Percentiles rank a stretch among this genome's conserved stretches.
Evolutionary conservation across 768 basidiomycete species (phyloP).

Genomic region (Termitomyces sp.): DNA sequence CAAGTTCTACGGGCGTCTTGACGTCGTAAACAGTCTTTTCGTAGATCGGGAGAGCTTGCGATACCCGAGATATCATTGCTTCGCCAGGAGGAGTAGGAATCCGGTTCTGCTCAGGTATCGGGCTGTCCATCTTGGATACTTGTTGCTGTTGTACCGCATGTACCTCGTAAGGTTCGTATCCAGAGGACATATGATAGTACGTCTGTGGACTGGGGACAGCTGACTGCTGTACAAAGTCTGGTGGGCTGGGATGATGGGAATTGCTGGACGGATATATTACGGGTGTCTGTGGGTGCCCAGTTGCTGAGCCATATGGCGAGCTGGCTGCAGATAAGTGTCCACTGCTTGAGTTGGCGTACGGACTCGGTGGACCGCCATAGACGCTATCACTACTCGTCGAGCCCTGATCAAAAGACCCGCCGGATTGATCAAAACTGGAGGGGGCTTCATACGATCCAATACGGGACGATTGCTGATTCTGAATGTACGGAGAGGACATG

Average conservation of each 20-base stretch:
- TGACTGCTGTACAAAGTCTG: constrained; percentile 17
- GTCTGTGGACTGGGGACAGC: constrained; percentile 10
- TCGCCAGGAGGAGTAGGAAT: neutral
- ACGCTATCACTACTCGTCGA: neutral
- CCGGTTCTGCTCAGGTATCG: constrained; percentile 7
- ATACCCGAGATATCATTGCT: constrained; percentile 2
- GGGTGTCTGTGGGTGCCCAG: constrained; percentile 23
- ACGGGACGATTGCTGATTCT: constrained; percentile 12
- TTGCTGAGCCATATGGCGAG: constrained; percentile 23
- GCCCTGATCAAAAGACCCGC: constrained; percentile 11
- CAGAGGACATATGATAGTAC: constrained; percentile 16
- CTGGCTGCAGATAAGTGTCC: constrained; percentile 19
- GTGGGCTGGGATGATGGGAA: constrained; percentile 20
- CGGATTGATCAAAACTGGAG: constrained; percentile 14
- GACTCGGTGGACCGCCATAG: constrained; percentile 16
- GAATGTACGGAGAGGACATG: constrained; percentile 2
- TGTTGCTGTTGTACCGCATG: constrained; percentile 11
- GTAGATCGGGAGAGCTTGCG: constrained; percentile 11
- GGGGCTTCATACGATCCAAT: constrained; percentile 16
- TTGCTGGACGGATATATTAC: constrained; percentile 13
- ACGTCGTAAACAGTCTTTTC: constrained; percentile 25
- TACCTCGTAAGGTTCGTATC: constrained; percentile 15
- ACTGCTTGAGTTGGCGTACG: constrained; percentile 20
- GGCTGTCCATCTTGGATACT: constrained; percentile 13
- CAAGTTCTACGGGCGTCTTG: constrained; percentile 22